These are phyloP conservation scores for Neofusicoccum ribis DNA, from an alignment of 2,329 filamentous ascomycete genomes.

Conservation along the genomic window DNA sequence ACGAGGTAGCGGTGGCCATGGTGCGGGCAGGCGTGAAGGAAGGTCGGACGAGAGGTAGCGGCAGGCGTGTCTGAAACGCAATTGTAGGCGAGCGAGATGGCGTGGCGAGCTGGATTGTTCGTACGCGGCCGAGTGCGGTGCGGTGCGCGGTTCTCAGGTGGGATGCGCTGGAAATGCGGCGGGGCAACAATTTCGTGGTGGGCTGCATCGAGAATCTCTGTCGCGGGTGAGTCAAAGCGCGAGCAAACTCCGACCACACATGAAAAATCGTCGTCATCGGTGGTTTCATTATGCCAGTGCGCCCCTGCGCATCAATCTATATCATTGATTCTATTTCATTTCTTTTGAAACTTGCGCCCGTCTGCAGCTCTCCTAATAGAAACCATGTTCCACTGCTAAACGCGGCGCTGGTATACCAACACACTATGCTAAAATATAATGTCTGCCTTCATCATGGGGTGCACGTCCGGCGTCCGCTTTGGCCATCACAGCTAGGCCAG, in stretches of 20 bases:
- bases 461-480: background rate
- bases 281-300: constrained; percentile 5
- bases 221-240: constrained; percentile 19
- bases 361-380: constrained; percentile 3
- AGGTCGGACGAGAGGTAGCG: constrained; percentile 32
- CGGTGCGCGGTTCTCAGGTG: background rate
- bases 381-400: constrained; percentile 2
- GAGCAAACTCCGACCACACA: constrained; percentile 12
- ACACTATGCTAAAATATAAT: constrained; percentile 2
- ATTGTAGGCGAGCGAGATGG: constrained; percentile 5
- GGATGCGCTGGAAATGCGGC: constrained; percentile 6
- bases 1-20: constrained; percentile 36
- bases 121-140: background rate
- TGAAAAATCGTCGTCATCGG: constrained; percentile 14
- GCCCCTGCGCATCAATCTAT: constrained; percentile 7
- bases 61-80: constrained; percentile 32
- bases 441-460: constrained; percentile 1
- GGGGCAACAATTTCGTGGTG: constrained; percentile 20
- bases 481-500: constrained; percentile 7
- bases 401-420: constrained; percentile 16
- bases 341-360: constrained; percentile 16
- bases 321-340: constrained; percentile 18
- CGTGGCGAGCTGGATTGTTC: background rate
- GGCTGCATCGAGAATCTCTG: constrained; percentile 13
- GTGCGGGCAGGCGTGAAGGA: constrained; percentile 25